Evolutionary conservation across 495 filamentous ascomycete genomes (phyloP).

Genomic region (Bryoglossum gracile): DNA sequence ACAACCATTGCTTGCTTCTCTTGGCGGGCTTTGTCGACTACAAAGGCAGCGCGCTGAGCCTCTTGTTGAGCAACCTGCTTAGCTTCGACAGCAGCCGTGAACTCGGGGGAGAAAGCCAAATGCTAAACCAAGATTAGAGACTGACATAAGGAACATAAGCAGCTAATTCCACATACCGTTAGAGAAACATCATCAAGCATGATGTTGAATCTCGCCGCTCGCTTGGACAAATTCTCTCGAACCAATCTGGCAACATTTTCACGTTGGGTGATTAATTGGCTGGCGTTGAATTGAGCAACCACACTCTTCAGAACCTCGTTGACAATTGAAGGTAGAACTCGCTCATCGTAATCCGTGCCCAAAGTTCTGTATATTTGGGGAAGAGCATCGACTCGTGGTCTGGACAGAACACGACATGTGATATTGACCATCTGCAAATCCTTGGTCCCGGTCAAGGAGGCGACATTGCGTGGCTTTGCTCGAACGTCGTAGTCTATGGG

Average conservation of each 20-base stretch:
- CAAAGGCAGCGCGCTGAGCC: constrained; percentile 91
- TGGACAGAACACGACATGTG: constrained; percentile 96
- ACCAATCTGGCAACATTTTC: constrained; percentile 91
- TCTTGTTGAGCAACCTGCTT: constrained; percentile 99
- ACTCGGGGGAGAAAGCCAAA: constrained; percentile 97
- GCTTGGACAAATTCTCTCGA: constrained; percentile 81
- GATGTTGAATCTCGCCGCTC: constrained; percentile 95
- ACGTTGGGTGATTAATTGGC: constrained; percentile 95
- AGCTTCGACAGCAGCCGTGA: constrained; percentile 96
- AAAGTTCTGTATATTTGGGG: constrained; percentile 96
- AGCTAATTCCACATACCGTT: constrained; percentile 79
- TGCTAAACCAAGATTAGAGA: constrained; percentile 51
- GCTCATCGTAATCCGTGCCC: constrained; percentile 93
- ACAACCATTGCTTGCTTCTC: constrained; percentile 99
- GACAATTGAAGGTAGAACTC: constrained; percentile 93
- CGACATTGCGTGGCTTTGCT: constrained; percentile 92
- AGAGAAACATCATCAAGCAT: constrained; percentile 94
- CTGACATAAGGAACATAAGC: too few species aligned
- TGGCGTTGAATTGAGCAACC: constrained; percentile 98
- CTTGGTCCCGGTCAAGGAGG: constrained; percentile 96
- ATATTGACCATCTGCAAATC: constrained; percentile 99
- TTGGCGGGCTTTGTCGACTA: constrained; percentile 97
- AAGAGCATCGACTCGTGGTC: constrained; percentile 78
- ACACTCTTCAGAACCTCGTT: constrained; percentile 99
- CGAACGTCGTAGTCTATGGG: constrained; percentile 96